phyloP scores from a whole-genome alignment of 352 stramenopile genomes.

The Pythium plurisporium region DNA sequence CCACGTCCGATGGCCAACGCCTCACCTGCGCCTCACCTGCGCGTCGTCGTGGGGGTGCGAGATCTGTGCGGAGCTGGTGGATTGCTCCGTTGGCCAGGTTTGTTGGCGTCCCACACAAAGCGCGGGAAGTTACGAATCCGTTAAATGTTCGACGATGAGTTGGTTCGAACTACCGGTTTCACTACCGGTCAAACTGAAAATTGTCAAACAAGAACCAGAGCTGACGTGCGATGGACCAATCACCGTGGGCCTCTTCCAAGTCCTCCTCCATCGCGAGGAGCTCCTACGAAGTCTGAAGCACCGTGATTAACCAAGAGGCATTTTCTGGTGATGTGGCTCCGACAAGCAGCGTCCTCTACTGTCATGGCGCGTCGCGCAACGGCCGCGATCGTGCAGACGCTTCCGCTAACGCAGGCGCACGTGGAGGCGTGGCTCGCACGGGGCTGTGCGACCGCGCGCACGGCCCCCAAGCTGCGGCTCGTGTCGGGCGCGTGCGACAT shows the following conservation, averaged over 20 bases:
- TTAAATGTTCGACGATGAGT: slow-evolving; percentile 5
- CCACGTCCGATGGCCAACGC: no score
- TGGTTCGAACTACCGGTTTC: slow-evolving; percentile 11
- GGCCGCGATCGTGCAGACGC: neutral
- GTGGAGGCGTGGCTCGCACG: neutral
- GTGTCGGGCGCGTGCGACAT: slow-evolving; percentile 68
- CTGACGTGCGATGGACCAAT: neutral
- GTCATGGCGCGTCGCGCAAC: slow-evolving; percentile 2
- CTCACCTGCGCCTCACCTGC: no score
- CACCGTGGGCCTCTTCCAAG: no score
- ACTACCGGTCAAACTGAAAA: neutral
- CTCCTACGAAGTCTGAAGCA: no score
- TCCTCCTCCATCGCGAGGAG: no score
- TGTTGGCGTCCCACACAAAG: slow-evolving; percentile 18
- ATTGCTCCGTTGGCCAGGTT: slow-evolving; percentile 9
- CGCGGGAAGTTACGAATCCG: slow-evolving; percentile 19
- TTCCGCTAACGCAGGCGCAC: neutral
- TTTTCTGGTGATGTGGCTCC: slow-evolving; percentile 2
- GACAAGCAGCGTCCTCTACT: neutral
- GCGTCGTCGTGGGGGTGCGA: no score
- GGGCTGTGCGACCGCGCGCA: slow-evolving; percentile 24
- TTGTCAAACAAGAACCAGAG: neutral
- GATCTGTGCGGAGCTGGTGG: no score
- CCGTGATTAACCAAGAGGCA: slow-evolving; percentile 1
- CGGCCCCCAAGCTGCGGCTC: slow-evolving; percentile 32